Conservation (phyloP, 2,329 filamentous ascomycete species). For the Claviceps digitariae region DNA sequence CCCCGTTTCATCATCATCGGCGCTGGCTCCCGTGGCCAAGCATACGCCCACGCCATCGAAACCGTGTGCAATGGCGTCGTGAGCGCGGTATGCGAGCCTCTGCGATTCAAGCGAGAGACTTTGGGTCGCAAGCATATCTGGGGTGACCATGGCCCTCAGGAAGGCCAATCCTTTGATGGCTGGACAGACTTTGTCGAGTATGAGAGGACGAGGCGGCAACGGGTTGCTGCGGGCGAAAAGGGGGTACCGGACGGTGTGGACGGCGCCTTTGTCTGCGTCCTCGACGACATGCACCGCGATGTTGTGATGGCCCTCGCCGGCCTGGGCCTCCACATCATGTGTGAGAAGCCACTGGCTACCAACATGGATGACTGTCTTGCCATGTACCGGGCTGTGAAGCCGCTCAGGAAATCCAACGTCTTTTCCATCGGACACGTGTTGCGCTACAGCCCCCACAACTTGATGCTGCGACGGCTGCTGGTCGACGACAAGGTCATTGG, state of each 20-base stretch:
- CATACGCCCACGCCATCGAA: conserved; percentile 58
- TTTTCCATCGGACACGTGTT: conserved; percentile 93
- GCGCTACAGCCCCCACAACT: conserved; percentile 86
- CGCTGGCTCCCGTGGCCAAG: conserved; percentile 63
- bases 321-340: conserved; percentile 69
- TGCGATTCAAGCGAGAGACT: conserved; percentile 58
- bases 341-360: conserved; percentile 86
- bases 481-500: conserved; percentile 65
- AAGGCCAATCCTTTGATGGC: conserved; percentile 55
- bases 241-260: conserved; percentile 42
- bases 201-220: conserved; percentile 48
- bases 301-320: conserved; percentile 63
- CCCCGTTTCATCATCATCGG: conserved; percentile 68
- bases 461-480: conserved; percentile 65
- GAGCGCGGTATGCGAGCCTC: conserved; percentile 68
- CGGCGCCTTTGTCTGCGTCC: conserved; percentile 51
- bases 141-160: conserved; percentile 33
- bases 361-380: conserved; percentile 63
- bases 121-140: conserved; percentile 66
- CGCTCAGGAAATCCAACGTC: conserved; percentile 28
- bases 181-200: conserved; percentile 69
- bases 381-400: conserved; percentile 49
- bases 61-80: conserved; percentile 54
- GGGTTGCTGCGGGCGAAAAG: conserved; percentile 32
- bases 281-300: conserved; percentile 79